Evolutionary conservation across 352 stramenopile genomes (phyloP).

Genomic region (Pythium apleroticum): DNA sequence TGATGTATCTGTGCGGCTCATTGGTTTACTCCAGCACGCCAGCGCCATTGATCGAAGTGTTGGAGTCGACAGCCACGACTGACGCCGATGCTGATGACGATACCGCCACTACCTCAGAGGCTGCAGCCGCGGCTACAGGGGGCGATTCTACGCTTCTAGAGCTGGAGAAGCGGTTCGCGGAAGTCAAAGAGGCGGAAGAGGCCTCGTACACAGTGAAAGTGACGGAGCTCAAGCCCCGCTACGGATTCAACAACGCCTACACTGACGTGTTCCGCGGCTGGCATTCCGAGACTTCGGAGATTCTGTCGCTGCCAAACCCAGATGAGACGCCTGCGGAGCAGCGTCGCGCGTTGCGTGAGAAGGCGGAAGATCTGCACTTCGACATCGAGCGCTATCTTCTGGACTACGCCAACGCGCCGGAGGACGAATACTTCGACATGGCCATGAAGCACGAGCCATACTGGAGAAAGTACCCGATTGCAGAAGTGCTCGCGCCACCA

Average conservation of each 20-base stretch:
- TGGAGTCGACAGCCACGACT: conserved; percentile 39
- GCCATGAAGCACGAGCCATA: conserved; percentile 90
- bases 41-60: conserved; percentile 82
- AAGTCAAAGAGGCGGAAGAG: conserved; percentile 24
- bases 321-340: conserved; percentile 76
- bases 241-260: conserved; percentile 95
- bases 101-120: not conserved
- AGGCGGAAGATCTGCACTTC: conserved; percentile 93
- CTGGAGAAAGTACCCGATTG: conserved; percentile 69
- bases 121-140: not conserved
- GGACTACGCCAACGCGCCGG: conserved; percentile 88
- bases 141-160: conserved; percentile 44
- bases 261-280: conserved; percentile 92
- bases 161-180: conserved; percentile 42
- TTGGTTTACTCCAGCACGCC: conserved; percentile 25
- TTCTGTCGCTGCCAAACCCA: conserved; percentile 92
- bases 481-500: conserved; percentile 6
- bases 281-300: conserved; percentile 90
- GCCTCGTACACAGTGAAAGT: conserved; percentile 33
- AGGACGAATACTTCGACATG: conserved; percentile 93
- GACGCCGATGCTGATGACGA: conserved; percentile 19
- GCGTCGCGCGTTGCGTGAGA: conserved; percentile 69
- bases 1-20: no score
- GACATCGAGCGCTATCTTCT: conserved; percentile 95
- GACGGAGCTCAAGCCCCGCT: conserved; percentile 63